Evolutionary conservation across 2,329 filamentous ascomycete species (phyloP), one percentile per base, ranked within the genome.

Genomic region (Atkinsonella texensis): DNA sequence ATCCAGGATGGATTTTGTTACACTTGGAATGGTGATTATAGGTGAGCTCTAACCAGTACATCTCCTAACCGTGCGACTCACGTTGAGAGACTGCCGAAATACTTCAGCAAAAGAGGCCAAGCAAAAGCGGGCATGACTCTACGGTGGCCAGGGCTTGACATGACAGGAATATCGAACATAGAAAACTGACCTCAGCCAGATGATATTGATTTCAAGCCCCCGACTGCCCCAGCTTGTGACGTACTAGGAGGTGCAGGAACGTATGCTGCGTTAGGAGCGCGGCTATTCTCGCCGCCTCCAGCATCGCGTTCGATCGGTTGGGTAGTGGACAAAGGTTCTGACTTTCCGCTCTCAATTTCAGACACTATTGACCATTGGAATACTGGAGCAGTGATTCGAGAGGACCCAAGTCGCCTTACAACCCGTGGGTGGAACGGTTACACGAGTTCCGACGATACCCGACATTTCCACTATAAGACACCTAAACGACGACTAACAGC

Each of bases 391-490:
- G 62, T 89, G 15, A 71, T 93, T 57, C 80, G 89, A 50, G 70
- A 80, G 47, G 82, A 86, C 50, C 72, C 74, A 1, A 66, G 75
- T 7, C 81, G 87, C 23, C 73, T 87, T 48, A 97, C 91, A 2
- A 98, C 93, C 0, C 81, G 89, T 45, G 90, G 86, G 45, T 95
- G 89, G 88, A 97, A 97, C 65, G 87, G 87, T 48, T 97, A 97
- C 64, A 81, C 84, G 39, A 76, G 79, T 33, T 75, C 80, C 49
- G 80, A 81, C 53, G 79, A 87, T 64, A 77, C 82, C 57, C 73
- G 77, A 68, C 83, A 84, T 8, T 98, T 98, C 74, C 84, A 81
- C 64, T 98, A 97, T 66, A 74, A 83, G 49, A 96, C 90, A 0
- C 84, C 88, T 1, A 97, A 96, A 69, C 74, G 87, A 56, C 85